Conservation (phyloP, 106 monocot genomes). For the Allium sativum region DNA sequence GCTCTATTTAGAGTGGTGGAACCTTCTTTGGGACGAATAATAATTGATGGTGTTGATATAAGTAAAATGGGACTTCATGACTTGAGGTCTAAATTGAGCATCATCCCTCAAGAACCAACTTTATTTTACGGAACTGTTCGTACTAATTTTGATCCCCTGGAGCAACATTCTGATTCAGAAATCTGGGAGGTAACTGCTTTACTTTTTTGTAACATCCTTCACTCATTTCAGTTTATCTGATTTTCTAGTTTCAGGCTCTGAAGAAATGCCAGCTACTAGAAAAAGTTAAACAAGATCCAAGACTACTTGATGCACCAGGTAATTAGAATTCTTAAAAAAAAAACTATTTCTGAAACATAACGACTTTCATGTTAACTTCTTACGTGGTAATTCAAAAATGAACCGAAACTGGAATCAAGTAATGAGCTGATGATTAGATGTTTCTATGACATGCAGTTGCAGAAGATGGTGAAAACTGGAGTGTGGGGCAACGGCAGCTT, state of each 20-base stretch:
- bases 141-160: conserved; percentile 70
- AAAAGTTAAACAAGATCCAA: conserved; percentile 39
- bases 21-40: conserved; percentile 57
- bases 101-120: conserved; percentile 93
- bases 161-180: conserved; percentile 56
- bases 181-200: conserved; percentile 66
- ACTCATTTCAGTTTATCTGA: background rate
- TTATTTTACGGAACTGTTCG: conserved; percentile 79
- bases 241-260: conserved; percentile 33
- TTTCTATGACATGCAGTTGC: conserved; percentile 34
- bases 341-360: too few relatives aligned
- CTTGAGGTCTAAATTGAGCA: conserved; percentile 65
- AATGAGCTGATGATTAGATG: too few relatives aligned
- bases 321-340: background rate
- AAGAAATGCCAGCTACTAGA: conserved; percentile 52
- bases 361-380: too few relatives aligned
- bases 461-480: conserved; percentile 91
- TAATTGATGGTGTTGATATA: conserved; percentile 67
- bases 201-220: background rate
- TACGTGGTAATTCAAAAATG: too few relatives aligned
- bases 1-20: conserved; percentile 80
- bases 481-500: conserved; percentile 75
- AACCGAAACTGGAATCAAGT: too few relatives aligned
- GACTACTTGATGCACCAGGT: conserved; percentile 77
- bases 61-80: conserved; percentile 63